Evolutionary conservation across 768 basidiomycete genomes (phyloP), one percentile per base, ranked within the genome.

Genomic region (Trametes coccinea): DNA sequence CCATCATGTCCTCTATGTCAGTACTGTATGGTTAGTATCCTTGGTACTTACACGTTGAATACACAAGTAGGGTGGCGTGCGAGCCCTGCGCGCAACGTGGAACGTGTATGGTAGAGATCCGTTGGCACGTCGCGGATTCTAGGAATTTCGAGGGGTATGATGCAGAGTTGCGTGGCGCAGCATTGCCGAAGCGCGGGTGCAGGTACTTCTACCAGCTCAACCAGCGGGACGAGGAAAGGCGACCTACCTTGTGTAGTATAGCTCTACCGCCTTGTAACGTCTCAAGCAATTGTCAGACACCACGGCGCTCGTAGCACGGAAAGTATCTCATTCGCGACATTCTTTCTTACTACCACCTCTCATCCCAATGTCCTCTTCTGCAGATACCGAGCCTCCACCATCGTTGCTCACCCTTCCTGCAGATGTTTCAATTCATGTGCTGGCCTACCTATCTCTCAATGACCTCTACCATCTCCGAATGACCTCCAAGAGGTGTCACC

Each of bases 341-440:
- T 37, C 34, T 41, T 37, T 53, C 9, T 22, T 22, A 22, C 22
- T 22, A 22, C 16, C 22, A 22, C 51, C 37, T 53, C 37, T 40
- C 37, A 53, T 22, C 48, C 48, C 48, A 31, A 49, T 53, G 51
- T 22, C 51, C 11, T 34, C 51, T 3, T 13, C 39, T 4, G 37
- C 37, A 39, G 51, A 53, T 34, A 40, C 34, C n/a, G 51, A 53
- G 22, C 51, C 51, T 16, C 51, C 51, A 17, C 51, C 51, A 29
- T 13, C 39, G 65, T 50, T 70, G 41, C 57, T 63, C 0, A 11
- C 49, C 3, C 58, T 70, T 5, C 62, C 67, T 31, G n/a, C 61
- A 8, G 69, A 70, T 30, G 52, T 66, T 17, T 62, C 64, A 5
- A 61, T 70, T 1, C 67, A 67, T 37, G 56, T 67, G 8, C 49